Evolutionary conservation across 495 filamentous ascomycete species (phyloP), one percentile per base, ranked within the genome.

Genomic region (Neurospora sp.): DNA sequence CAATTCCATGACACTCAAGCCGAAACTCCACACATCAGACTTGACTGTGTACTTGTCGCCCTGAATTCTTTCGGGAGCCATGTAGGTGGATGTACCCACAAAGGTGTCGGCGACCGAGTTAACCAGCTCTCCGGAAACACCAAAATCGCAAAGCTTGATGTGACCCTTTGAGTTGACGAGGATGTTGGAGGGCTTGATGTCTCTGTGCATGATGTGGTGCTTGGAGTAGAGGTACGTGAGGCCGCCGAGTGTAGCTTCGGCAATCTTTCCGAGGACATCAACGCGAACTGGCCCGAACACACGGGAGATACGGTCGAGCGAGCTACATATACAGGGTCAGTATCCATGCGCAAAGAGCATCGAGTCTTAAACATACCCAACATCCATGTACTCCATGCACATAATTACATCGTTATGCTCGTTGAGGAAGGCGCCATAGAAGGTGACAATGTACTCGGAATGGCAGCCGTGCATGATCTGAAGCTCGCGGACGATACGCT

Each of bases 321-420:
- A 94, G 59, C 96, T 98, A 76, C 73, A 22, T 14, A 18, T 3
- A 37, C 39, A 53, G 35, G 4, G 76, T 89, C 76, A 89, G 87
- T 53, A 69, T 12, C 37, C 3, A 35, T 42, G 27, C 31, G 27
- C 44, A 3, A 20, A n/a, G 59, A n/a, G 27, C 27, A 27, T 27
- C 27, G 27, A 27, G 35, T 35, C 35, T 4, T 35, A 35, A 20
- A 82, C 90, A 80, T 88, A 99, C 96, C 96, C 96, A 82, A 94
- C 93, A 85, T 99, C 96, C 94, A 97, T 97, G 78, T 99, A 98
- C 80, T 99, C 96, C 96, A 99, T 99, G 80, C 96, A 99, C 91
- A 99, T 91, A 73, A 98, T 94, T 73, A 99, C 96, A 83, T 98
- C 96, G 74, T 96, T 92, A 65, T 91, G 91, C 76, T 97, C 93